Evolutionary conservation across 345 rosid genomes (phyloP).

Genomic region (Citrus hindsii): DNA sequence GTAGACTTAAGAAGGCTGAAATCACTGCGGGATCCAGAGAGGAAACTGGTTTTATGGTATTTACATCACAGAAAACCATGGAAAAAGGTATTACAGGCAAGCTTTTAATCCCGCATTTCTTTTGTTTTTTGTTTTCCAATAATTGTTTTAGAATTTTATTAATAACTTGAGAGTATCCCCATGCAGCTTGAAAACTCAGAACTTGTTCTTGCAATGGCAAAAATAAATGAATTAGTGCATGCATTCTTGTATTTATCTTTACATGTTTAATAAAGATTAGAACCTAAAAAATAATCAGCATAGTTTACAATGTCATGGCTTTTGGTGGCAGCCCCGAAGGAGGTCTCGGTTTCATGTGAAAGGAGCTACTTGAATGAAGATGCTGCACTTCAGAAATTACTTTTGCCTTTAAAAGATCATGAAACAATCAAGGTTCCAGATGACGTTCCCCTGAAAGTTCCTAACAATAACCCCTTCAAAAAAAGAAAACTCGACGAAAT

Average conservation of each 20-base stretch:
- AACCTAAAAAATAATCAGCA: neutral
- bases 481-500: constrained; percentile 38
- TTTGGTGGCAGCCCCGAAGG: constrained; percentile 23
- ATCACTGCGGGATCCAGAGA: constrained; percentile 8
- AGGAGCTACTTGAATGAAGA: constrained; percentile 42
- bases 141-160: neutral
- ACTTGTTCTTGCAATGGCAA: neutral
- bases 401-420: constrained; percentile 24
- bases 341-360: constrained; percentile 27
- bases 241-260: neutral
- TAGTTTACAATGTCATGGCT: neutral
- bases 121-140: neutral
- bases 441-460: constrained; percentile 30
- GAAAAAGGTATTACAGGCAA: constrained; percentile 29
- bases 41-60: constrained; percentile 25
- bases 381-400: constrained; percentile 42
- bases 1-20: constrained; percentile 27
- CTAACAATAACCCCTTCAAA: constrained; percentile 62
- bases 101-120: constrained; percentile 5
- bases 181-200: neutral
- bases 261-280: no score
- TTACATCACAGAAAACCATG: constrained; percentile 26
- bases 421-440: constrained; percentile 6
- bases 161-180: neutral
- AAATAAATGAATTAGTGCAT: neutral